These are phyloP conservation scores for Lonicera japonica DNA, from an alignment of 129 eudicot species.

Conservation along the genomic window DNA sequence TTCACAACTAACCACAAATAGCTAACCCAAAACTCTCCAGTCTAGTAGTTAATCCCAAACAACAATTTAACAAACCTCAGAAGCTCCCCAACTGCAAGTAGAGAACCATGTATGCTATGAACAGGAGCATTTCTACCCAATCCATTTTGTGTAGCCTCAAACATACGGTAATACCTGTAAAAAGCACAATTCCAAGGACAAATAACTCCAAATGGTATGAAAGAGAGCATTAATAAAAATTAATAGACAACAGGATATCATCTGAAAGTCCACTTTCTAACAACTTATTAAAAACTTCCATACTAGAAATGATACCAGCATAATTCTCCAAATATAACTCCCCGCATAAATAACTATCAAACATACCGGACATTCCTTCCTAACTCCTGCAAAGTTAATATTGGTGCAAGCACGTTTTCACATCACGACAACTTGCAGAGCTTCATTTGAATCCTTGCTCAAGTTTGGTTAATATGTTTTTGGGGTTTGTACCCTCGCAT, in stretches of 20 bases:
- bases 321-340: not conserved
- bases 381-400: too few species aligned
- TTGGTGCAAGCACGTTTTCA: too few species aligned
- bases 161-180: conserved; percentile 96
- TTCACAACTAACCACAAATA: not conserved
- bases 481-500: too few species aligned
- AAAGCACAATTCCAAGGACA: conserved; percentile 11
- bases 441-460: too few species aligned
- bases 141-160: conserved; percentile 99
- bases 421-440: too few species aligned
- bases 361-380: too few species aligned
- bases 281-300: not conserved
- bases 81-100: conserved; percentile 98
- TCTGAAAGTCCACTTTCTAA: not conserved
- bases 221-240: not conserved
- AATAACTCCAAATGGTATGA: conserved; percentile 9
- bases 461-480: too few species aligned
- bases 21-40: not conserved
- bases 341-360: not conserved
- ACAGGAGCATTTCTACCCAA: conserved; percentile 94
- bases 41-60: not conserved
- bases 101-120: conserved; percentile 96
- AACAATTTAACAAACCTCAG: conserved; percentile 62
- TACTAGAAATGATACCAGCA: not conserved
- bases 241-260: conserved; percentile 1